Base-by-base conservation (phyloP, 2,329 filamentous ascomycete genomes). In the Curvularia hawaiiensis region DNA sequence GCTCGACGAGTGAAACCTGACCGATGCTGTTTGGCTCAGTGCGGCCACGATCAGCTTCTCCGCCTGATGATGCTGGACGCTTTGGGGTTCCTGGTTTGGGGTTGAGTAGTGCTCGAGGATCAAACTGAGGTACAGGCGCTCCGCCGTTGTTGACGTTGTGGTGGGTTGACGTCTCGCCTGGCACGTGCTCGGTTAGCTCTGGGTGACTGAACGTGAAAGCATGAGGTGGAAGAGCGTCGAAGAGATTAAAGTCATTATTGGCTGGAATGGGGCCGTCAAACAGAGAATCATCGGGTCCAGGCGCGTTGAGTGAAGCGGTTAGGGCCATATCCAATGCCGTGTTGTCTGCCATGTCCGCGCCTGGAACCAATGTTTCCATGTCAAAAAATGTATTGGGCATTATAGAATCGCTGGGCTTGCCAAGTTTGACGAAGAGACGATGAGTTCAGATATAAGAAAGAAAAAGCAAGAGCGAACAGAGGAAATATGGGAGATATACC, bases 1-100 rank as follows among this genome's bases (percentile, higher is more conserved):
- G 84, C 74, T 96, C 91, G 45, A 96, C 85, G 78, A 92, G 85
- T 54, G 78, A 78, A 10, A 83, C 81, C 64, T 86, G 82, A 26
- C 85, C 84, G 16, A 53, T 39, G 30, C 56, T 64, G 18, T 59
- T 58, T 12, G 59, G 52, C 8, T 70, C 66, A 4, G 66, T 61
- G 40, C 65, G 61, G 47, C 69, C 70, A 24, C 68, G 64, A 24
- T 72, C 67, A 20, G 43, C 30, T 6, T 65, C 65, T 24, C 51
- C 56, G 30, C 64, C 62, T 7, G 65, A 60, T 6, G 68, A 66
- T 1, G 70, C 73, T 38, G 73, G 67, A 6, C 73, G 73, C 55
- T 76, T 76, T 14, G 68, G 46, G 35, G 40, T 65, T 2, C 66
- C 52, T 9, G 70, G 62, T 48, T 67, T 73, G 2, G 74, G 75